phyloP scores from a whole-genome alignment of 2,329 filamentous ascomycete genomes.

The Tolypocladium tundrense region DNA sequence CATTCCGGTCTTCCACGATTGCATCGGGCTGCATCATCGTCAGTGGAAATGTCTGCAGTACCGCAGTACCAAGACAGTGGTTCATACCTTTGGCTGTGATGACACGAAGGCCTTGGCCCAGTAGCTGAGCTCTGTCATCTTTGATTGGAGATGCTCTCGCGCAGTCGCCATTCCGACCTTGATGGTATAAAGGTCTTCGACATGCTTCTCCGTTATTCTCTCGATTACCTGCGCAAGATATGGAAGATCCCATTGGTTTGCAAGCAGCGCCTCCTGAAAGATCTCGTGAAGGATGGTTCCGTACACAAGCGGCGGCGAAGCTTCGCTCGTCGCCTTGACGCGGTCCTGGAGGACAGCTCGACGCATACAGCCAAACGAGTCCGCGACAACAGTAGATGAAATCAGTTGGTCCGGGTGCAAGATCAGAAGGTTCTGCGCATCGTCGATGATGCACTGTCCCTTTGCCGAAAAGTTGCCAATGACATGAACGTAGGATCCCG shows the following conservation, averaged over 20 bases:
- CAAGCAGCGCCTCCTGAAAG: constrained; percentile 80
- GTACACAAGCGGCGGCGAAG: constrained; percentile 75
- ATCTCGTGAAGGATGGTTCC: constrained; percentile 91
- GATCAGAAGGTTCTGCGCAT: constrained; percentile 74
- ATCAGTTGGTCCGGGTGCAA: constrained; percentile 92
- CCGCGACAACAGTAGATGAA: constrained; percentile 90
- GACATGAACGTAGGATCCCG: constrained; percentile 73
- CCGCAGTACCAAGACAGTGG: not conserved
- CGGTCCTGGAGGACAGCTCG: constrained; percentile 90
- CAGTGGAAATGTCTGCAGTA: constrained; percentile 5
- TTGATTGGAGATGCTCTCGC: constrained; percentile 69
- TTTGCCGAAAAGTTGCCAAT: constrained; percentile 63
- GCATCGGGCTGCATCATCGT: constrained; percentile 48
- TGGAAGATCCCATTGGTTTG: constrained; percentile 66
- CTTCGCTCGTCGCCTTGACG: constrained; percentile 78
- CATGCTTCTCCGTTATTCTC: constrained; percentile 59
- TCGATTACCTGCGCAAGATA: constrained; percentile 61
- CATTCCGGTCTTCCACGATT: constrained; percentile 68
- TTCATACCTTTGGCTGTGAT: constrained; percentile 52
- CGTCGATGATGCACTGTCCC: constrained; percentile 73
- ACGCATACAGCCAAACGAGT: constrained; percentile 85
- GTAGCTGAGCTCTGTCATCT: constrained; percentile 67
- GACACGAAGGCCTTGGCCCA: constrained; percentile 82
- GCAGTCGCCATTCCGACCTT: constrained; percentile 64
- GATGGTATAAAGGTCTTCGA: constrained; percentile 86